Evolutionary conservation across 805 yeast genomes (phyloP), one percentile per base, ranked within the genome.

Genomic region (Peterozyma toletana): DNA sequence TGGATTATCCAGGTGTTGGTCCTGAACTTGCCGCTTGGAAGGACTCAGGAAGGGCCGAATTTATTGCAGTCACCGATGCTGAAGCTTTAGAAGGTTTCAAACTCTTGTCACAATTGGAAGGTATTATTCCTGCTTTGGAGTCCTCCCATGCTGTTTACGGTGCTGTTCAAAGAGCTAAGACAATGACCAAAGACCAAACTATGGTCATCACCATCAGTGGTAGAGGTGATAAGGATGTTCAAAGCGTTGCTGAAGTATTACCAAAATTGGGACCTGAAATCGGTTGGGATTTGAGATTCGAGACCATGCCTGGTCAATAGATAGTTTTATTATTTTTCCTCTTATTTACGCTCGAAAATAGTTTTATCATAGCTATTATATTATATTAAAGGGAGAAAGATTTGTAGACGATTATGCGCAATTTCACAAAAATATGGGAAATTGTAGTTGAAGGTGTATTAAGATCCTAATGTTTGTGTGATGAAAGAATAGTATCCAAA

Each of bases 1-100:
- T 93, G 57, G 99, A 93, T 66, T 93, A 93, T 63, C 99, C 99
- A 21, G 99, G 97, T 66, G 99, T 93, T 39, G 99, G 99, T 38
- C 99, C 99, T 30, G 98, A 93, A 67, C 74, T 93, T 53, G 95
- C 98, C 2, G 78, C 75, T 61, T 93, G 98, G 98, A 91, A 91
- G 65, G 82, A 83, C 43, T 82, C 84, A 48, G 97, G 97, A 27
- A 80, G 99, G 58, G 99, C 95, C 9, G 71, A 83, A 45, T 93
- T 91, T 59, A 65, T 82, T 39, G 95, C 96, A 38, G 97, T 95
- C 44, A 86, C 96, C 31, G 96, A 93, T 64, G 89, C 95, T n/a
- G 81, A 93, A 60, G 98, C 98, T 30, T 71, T 93, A 51, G 75
- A 78, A 50, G 99, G 99, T 15, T 93, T 93, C 78, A 82, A 80